phyloP scores from a whole-genome alignment of 495 filamentous ascomycete species.

The Neurospora tetraspora region DNA sequence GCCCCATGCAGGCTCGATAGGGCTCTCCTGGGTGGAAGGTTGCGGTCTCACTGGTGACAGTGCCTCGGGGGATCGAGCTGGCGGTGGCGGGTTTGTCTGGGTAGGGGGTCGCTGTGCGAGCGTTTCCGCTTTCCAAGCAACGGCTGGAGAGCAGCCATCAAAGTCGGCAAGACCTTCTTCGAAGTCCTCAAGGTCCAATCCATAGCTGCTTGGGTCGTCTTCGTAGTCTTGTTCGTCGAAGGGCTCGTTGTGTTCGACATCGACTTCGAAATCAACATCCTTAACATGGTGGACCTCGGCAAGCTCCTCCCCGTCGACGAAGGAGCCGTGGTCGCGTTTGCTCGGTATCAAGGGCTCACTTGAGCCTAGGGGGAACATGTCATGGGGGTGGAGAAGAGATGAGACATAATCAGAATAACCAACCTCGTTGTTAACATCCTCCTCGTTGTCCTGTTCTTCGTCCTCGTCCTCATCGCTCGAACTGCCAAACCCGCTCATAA shows the following conservation, averaged over 20 bases:
- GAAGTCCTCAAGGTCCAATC: neutral
- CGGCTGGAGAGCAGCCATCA: neutral
- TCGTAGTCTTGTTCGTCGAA: neutral
- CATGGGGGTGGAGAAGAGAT: neutral
- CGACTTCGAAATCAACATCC: conserved; percentile 3
- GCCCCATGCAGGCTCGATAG: neutral
- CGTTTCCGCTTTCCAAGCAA: neutral
- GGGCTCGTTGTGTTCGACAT: conserved; percentile 3
- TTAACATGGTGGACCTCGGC: neutral
- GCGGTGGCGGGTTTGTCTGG: neutral
- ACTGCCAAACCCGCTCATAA: conserved; percentile 91
- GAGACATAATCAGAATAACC: conserved; percentile 18
- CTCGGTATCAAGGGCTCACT: conserved; percentile 3
- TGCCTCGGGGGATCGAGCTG: neutral
- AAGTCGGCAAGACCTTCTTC: neutral
- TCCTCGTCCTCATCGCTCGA: conserved; percentile 96
- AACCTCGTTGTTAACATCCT: conserved; percentile 47
- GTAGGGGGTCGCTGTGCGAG: neutral
- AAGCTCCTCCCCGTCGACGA: neutral
- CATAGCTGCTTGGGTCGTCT: neutral
- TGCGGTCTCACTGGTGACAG: neutral
- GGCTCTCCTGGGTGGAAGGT: neutral
- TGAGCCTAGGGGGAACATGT: conserved; percentile 1
- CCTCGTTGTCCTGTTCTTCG: conserved; percentile 80
- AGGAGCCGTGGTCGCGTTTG: conserved; percentile 1